phyloP scores from a whole-genome alignment of 179 eudicot species.

The Beta macrorhiza region DNA sequence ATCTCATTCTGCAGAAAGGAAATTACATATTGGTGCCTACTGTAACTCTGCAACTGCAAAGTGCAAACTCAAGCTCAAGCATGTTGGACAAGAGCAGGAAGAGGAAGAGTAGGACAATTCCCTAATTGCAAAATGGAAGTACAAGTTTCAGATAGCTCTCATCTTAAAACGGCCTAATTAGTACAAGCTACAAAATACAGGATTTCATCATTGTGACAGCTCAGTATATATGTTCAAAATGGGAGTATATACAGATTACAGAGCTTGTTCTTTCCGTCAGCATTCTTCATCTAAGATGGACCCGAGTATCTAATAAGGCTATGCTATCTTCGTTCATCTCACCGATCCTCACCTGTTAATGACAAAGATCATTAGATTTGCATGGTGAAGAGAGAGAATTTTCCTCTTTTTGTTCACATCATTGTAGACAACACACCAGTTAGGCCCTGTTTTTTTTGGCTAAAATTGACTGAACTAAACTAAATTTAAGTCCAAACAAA shows the following conservation, averaged over 20 bases:
- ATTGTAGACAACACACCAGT: neutral
- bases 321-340: neutral
- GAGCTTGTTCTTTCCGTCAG: neutral
- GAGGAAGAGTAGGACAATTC: neutral
- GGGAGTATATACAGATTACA: slow-evolving; percentile 9
- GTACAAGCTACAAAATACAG: neutral
- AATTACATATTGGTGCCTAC: too few relatives aligned
- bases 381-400: neutral
- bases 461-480: too few relatives aligned
- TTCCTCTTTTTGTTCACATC: too few relatives aligned
- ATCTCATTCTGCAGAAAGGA: too few relatives aligned
- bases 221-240: neutral
- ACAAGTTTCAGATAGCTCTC: neutral
- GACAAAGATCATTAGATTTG: slow-evolving; percentile 10
- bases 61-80: neutral
- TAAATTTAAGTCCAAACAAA: too few relatives aligned
- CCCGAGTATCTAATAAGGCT: slow-evolving; percentile 11
- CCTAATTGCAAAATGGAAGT: neutral
- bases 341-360: slow-evolving; percentile 13
- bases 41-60: too few relatives aligned
- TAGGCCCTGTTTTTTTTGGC: neutral
- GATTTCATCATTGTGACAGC: neutral
- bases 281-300: slow-evolving; percentile 17
- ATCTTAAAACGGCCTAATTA: neutral
- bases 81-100: neutral